phyloP scores from a whole-genome alignment of 139 green algal species.

The Zygnema circumcarinatum region DNA sequence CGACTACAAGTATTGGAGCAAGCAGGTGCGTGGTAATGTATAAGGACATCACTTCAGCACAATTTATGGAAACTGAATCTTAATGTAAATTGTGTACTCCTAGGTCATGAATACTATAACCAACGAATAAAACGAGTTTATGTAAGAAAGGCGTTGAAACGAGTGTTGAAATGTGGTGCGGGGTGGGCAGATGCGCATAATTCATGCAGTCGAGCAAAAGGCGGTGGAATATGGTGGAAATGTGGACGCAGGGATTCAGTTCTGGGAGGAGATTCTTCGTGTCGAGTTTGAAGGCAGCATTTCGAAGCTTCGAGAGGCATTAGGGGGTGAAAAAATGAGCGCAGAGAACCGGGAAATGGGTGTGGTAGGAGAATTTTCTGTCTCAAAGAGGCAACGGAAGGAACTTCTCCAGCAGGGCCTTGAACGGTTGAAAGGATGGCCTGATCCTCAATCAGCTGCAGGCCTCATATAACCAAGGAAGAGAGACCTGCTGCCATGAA shows the following conservation, averaged over 20 bases:
- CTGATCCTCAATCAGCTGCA: slow-evolving; percentile 1
- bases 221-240: slow-evolving; percentile 29
- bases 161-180: too few species aligned
- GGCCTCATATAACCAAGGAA: slow-evolving; percentile 9
- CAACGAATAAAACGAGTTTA: too few species aligned
- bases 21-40: slow-evolving; percentile 47
- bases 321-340: slow-evolving; percentile 36
- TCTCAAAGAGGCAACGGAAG: slow-evolving; percentile 32
- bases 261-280: slow-evolving; percentile 51
- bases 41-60: too few species aligned
- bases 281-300: slow-evolving; percentile 53
- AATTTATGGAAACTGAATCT: too few species aligned
- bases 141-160: too few species aligned
- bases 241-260: slow-evolving; percentile 41
- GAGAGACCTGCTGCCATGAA: too few species aligned
- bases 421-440: slow-evolving; percentile 38
- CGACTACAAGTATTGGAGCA: slow-evolving; percentile 58
- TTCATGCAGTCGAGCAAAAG: slow-evolving; percentile 55
- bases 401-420: slow-evolving; percentile 44
- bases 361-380: slow-evolving; percentile 6
- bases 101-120: too few species aligned
- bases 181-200: slow-evolving; percentile 49
- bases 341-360: slow-evolving; percentile 26
- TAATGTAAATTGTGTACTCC: too few species aligned
- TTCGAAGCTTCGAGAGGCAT: slow-evolving; percentile 47